Evolutionary conservation across 805 yeast genomes (phyloP).

Genomic region (Lachancea fermentati): DNA sequence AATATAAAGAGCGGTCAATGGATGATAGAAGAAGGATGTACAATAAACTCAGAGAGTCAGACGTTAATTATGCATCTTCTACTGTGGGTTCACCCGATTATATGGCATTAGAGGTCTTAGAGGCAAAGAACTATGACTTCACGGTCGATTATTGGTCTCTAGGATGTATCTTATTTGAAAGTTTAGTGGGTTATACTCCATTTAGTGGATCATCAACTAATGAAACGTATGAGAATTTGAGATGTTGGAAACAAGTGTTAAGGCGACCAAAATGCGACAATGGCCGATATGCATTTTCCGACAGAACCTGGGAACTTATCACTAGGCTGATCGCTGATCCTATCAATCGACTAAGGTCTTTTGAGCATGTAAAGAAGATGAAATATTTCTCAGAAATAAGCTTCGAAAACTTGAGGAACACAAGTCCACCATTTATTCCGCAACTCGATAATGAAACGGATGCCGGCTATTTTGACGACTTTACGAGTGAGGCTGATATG

Average conservation of each 20-base stretch:
- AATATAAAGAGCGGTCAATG: slow-evolving; percentile 63
- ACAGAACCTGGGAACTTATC: slow-evolving; percentile 91
- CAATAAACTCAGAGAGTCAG: slow-evolving; percentile 65
- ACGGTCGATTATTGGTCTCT: slow-evolving; percentile 98
- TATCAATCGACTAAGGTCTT: slow-evolving; percentile 63
- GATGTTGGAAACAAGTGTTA: slow-evolving; percentile 85
- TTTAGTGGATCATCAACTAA: slow-evolving; percentile 90
- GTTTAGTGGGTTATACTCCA: slow-evolving; percentile 95
- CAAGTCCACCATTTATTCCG: slow-evolving; percentile 93
- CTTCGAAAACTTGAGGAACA: slow-evolving; percentile 62
- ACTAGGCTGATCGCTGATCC: slow-evolving; percentile 77
- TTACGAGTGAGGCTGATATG: slow-evolving; percentile 94
- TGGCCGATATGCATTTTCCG: slow-evolving; percentile 88
- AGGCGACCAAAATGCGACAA: slow-evolving; percentile 88
- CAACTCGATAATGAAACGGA: slow-evolving; percentile 95
- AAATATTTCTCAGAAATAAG: slow-evolving; percentile 80
- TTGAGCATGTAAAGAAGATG: slow-evolving; percentile 74
- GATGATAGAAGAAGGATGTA: slow-evolving; percentile 84
- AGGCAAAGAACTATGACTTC: slow-evolving; percentile 88
- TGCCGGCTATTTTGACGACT: slow-evolving; percentile 98
- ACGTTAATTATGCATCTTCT: slow-evolving; percentile 84
- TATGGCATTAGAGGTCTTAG: slow-evolving; percentile 96
- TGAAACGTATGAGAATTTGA: slow-evolving; percentile 89
- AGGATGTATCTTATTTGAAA: slow-evolving; percentile 95
- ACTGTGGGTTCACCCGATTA: slow-evolving; percentile 98